Percentiles rank a stretch among this genome's conserved stretches.
Conservation (phyloP, 371 early-diverging fungal species). For the Mortierella sp. region DNA sequence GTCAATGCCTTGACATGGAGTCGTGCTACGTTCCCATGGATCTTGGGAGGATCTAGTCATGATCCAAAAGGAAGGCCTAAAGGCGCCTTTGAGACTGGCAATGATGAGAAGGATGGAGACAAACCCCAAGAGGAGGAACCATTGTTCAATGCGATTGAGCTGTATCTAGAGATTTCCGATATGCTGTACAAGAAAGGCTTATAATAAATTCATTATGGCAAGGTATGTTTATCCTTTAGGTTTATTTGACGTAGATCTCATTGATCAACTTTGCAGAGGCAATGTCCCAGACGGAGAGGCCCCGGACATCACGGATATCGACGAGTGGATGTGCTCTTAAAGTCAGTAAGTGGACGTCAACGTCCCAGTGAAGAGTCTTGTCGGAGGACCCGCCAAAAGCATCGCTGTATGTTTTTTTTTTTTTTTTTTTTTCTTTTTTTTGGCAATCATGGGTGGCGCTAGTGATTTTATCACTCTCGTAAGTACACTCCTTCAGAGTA, state of each 20-base stretch:
- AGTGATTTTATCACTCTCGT: too few relatives aligned
- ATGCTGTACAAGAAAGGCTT: conserved; percentile 36
- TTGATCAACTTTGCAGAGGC: conserved; percentile 85
- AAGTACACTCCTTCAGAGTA: too few relatives aligned
- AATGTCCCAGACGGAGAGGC: conserved; percentile 83
- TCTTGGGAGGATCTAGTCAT: conserved; percentile 51
- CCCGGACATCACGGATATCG: conserved; percentile 88
- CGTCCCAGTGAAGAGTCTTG: too few relatives aligned
- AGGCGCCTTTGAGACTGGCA: conserved; percentile 41
- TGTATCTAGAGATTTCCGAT: conserved; percentile 50
- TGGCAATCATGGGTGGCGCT: too few relatives aligned
- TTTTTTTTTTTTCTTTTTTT: too few relatives aligned
- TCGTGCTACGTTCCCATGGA: conserved; percentile 53
- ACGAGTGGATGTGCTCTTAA: background rate
- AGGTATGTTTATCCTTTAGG: background rate
- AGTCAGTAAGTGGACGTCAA: too few relatives aligned
- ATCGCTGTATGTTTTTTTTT: background rate
- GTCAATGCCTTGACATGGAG: conserved; percentile 50
- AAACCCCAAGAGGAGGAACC: conserved; percentile 23
- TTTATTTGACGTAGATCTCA: conserved; percentile 50
- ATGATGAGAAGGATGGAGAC: conserved; percentile 17
- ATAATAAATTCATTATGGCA: background rate
- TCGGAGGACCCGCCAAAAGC: too few relatives aligned
- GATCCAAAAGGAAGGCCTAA: conserved; percentile 49
- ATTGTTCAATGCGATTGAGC: conserved; percentile 52